Evolutionary conservation across 192 early-diverging fungal species (phyloP).

Genomic region (Backusella sp.): DNA sequence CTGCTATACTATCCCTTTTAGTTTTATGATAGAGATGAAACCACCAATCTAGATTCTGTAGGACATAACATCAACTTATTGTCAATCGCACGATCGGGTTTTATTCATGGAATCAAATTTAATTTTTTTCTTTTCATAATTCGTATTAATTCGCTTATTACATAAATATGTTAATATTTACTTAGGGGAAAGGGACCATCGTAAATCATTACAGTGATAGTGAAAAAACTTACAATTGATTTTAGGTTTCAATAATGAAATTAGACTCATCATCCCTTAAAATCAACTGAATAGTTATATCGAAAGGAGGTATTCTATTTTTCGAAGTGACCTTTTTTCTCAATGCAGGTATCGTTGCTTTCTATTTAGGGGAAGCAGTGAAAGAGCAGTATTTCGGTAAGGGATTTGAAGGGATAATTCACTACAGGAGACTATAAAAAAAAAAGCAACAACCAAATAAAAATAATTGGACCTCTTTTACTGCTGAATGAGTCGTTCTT

Average conservation of each 20-base stretch:
- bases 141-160: not conserved
- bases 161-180: slow-evolving; percentile 2
- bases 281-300: not conserved
- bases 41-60: not conserved
- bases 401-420: slow-evolving; percentile 11
- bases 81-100: not conserved
- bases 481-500: not conserved
- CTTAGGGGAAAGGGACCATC: not conserved
- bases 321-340: not conserved
- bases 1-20: not conserved
- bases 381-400: not conserved
- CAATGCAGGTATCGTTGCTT: not conserved
- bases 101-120: not conserved
- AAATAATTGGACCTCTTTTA: not conserved
- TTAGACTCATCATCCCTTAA: not conserved
- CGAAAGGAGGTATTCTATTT: not conserved
- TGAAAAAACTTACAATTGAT: not conserved
- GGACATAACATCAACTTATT: not conserved
- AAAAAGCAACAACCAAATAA: not conserved
- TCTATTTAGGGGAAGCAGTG: not conserved
- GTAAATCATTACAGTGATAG: not conserved
- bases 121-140: not conserved
- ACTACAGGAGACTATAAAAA: slow-evolving; percentile 7
- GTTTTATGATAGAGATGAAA: not conserved
- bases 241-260: not conserved